Evolutionary conservation across 805 yeast species (phyloP).

Genomic region (Allodekkera sacchari): DNA sequence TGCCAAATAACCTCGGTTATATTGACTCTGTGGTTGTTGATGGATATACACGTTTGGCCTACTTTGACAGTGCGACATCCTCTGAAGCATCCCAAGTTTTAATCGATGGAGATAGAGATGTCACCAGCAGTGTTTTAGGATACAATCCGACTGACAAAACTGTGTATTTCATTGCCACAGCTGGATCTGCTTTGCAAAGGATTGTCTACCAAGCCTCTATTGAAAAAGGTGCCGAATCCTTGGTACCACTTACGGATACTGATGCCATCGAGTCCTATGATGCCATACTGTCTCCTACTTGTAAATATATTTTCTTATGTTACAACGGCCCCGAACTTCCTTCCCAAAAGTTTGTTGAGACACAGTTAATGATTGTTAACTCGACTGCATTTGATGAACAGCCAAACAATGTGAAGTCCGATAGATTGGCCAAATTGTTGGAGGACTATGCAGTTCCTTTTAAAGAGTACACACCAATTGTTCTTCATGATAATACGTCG

Average conservation of each 20-base stretch:
- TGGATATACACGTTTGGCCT: conserved; percentile 59
- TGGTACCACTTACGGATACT: conserved; percentile 22
- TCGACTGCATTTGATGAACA: conserved; percentile 2
- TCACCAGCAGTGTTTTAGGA: conserved; percentile 38
- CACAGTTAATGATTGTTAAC: conserved; percentile 9
- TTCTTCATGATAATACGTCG: conserved; percentile 25
- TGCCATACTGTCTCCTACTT: conserved; percentile 47
- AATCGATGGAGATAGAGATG: conserved; percentile 44
- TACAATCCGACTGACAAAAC: conserved; percentile 38
- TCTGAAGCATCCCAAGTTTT: conserved; percentile 30
- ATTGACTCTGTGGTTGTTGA: conserved; percentile 49
- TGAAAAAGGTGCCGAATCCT: conserved; percentile 12
- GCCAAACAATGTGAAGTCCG: conserved; percentile 10
- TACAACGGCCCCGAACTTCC: conserved; percentile 45
- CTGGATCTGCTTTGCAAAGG: conserved; percentile 45
- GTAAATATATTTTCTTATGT: conserved; percentile 39
- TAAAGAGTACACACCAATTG: conserved; percentile 29
- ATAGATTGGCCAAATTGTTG: conserved; percentile 9
- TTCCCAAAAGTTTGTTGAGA: conserved; percentile 30
- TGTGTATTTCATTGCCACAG: conserved; percentile 51
- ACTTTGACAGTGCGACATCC: conserved; percentile 35
- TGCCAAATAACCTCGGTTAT: conserved; percentile 44
- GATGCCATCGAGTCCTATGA: conserved; percentile 37
- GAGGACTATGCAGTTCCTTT: conserved; percentile 40
- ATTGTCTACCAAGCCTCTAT: conserved; percentile 49